A percentile compares a stretch with the other conserved stretches of the same genome.
Conservation (phyloP, 108 stramenopile species). For the Cyclotella baltica region DNA sequence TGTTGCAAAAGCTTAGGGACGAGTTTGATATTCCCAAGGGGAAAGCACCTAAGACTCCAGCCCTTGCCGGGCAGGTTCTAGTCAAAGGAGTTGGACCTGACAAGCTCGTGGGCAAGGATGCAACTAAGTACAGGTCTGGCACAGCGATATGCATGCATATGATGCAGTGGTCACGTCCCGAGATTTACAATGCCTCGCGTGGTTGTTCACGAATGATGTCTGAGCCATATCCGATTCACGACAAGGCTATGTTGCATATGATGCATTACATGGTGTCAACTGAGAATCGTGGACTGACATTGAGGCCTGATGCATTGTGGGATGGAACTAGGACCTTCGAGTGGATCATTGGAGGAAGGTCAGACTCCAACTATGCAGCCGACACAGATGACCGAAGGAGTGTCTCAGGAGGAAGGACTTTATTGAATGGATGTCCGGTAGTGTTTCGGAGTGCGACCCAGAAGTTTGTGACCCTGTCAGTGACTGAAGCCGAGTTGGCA, state of each 20-base stretch:
- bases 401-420: conserved; percentile 14
- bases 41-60: neutral
- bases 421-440: conserved; percentile 10
- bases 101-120: neutral
- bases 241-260: conserved; percentile 7
- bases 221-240: neutral
- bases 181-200: conserved; percentile 21
- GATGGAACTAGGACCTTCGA: conserved; percentile 31
- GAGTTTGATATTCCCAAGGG: conserved; percentile 9
- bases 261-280: conserved; percentile 35
- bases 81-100: neutral
- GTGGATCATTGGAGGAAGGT: conserved; percentile 23
- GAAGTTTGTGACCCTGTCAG: conserved; percentile 10
- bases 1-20: conserved; percentile 10
- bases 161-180: conserved; percentile 32
- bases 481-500: conserved; percentile 14
- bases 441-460: conserved; percentile 13
- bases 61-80: conserved; percentile 7
- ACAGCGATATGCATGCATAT: too few species aligned
- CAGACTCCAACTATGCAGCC: conserved; percentile 35
- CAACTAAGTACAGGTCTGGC: conserved; percentile 25
- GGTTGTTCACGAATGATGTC: conserved; percentile 18
- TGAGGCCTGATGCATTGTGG: conserved; percentile 30
- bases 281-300: conserved; percentile 12
- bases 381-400: conserved; percentile 1